Base-by-base conservation (phyloP, 805 yeast species). In the Schwanniomyces vanrijiae region DNA sequence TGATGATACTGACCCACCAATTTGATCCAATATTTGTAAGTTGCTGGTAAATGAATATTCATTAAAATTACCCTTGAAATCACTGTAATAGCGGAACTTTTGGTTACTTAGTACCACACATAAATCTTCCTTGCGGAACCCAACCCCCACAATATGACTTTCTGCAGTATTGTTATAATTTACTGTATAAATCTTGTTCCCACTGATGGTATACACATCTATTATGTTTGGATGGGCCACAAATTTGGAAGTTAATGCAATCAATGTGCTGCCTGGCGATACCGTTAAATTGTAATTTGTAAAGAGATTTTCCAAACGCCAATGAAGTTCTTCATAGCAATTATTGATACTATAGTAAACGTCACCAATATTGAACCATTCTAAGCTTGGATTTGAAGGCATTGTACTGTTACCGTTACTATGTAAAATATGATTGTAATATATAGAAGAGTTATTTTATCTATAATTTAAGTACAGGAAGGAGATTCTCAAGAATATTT, bases 301-400 rank as follows among this genome's bases (percentile, higher is more conserved):
- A 44, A 60, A 54, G 10, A 71, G 53, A 43, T 68, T 67, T 14
- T 70, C 68, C 14, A 69, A 58, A 14, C 73, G 64, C 87, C 87
- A 83, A 44, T 74, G 65, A 55, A 82, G 59, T 1, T 69, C 44
- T 4, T 71, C 75, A 56, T 79, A 84, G 46, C 87, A 83, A 16
- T 80, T 76, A 45, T 84, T 65, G 14, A 77, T 73, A 46, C 86
- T 71, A 55, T 89, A 90, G 61, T 79, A 88, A 8, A 81, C 85
- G 62, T 82, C 81, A 45, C 81, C 83, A 16, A 90, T 75, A 52
- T 84, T 77, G 62, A 90, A 96, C 97, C 97, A 90, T 38, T 77
- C 77, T 50, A 75, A 59, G 53, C 77, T 71, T 10, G 81, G 81
- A 54, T 64, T 70, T 2, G 71, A 51, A 28, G 56, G 54, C 63